Conservation (phyloP, 805 yeast genomes). For the Barnettozyma wickerhamii region DNA sequence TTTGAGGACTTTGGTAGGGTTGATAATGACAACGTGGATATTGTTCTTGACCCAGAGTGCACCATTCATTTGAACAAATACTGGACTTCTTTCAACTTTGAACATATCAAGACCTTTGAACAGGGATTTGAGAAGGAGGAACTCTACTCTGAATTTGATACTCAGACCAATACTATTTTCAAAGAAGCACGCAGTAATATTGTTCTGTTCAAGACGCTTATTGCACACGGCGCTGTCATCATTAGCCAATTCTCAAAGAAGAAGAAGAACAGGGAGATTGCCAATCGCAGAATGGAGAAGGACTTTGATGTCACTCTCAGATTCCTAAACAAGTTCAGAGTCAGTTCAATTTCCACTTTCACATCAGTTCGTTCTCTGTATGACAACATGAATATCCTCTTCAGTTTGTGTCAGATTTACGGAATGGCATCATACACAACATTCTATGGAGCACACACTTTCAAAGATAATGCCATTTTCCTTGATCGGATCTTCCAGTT, state of each 20-base stretch:
- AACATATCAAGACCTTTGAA: conserved; percentile 8
- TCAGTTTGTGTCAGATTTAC: conserved; percentile 24
- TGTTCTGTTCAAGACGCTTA: conserved; percentile 23
- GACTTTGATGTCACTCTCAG: conserved; percentile 24
- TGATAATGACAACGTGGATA: conserved; percentile 21
- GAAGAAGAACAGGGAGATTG: conserved; percentile 10
- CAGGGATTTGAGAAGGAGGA: conserved; percentile 18
- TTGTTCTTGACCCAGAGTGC: conserved; percentile 23
- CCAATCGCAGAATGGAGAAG: conserved; percentile 13
- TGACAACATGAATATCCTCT: conserved; percentile 20
- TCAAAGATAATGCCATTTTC: conserved; percentile 21
- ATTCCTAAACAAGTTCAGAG: conserved; percentile 23
- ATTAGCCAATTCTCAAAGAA: conserved; percentile 11
- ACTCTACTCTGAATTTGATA: conserved; percentile 21
- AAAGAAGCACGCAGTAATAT: conserved; percentile 23
- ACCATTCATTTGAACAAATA: conserved; percentile 16
- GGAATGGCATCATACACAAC: conserved; percentile 21
- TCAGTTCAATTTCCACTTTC: conserved; percentile 9
- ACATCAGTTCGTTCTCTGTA: conserved; percentile 13
- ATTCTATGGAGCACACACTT: conserved; percentile 18
- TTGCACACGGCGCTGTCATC: conserved; percentile 21
- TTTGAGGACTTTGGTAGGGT: conserved; percentile 16
- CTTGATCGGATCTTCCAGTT: conserved; percentile 21
- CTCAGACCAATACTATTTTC: conserved; percentile 13
- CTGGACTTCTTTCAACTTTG: conserved; percentile 16